Evolutionary conservation across 1,284 basidiomycete species (phyloP).

Genomic region (Leccinum proliferum): DNA sequence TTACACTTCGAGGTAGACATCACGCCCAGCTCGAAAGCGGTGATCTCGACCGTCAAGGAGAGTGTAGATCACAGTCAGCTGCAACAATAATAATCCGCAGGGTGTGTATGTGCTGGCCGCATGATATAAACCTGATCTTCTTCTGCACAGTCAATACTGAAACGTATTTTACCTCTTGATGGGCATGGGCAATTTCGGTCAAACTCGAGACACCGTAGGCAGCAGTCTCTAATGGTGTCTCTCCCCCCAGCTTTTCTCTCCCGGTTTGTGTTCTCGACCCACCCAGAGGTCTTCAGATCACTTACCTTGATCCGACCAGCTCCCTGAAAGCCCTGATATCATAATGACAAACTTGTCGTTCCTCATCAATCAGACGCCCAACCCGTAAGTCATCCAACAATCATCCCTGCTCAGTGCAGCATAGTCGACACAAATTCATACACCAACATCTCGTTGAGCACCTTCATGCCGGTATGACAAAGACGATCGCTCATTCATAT

Average conservation of each 20-base stretch:
- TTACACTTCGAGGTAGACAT: too few species aligned
- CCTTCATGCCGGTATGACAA: conserved; percentile 42
- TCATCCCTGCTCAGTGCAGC: conserved; percentile 5
- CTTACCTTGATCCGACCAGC: conserved; percentile 26
- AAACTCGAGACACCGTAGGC: conserved; percentile 7
- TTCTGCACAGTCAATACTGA: too few species aligned
- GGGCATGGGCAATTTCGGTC: conserved; percentile 12
- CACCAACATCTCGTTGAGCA: conserved; percentile 51
- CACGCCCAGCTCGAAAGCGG: too few species aligned
- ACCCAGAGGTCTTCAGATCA: background rate
- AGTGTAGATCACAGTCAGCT: too few species aligned
- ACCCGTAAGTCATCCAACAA: background rate
- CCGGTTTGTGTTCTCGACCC: conserved; percentile 21
- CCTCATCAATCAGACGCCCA: conserved; percentile 27
- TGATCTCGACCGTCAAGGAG: too few species aligned
- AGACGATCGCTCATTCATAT: too few species aligned
- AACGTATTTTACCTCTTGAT: background rate
- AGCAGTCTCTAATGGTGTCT: conserved; percentile 29
- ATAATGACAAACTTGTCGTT: conserved; percentile 53
- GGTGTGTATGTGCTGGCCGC: too few species aligned
- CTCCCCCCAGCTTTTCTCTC: conserved; percentile 25
- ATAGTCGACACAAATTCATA: conserved; percentile 42
- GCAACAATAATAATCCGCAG: too few species aligned
- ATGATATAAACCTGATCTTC: too few species aligned
- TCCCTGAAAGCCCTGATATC: conserved; percentile 46